phyloP scores from a whole-genome alignment of 495 filamentous ascomycete genomes.

The Tuber indicum region DNA sequence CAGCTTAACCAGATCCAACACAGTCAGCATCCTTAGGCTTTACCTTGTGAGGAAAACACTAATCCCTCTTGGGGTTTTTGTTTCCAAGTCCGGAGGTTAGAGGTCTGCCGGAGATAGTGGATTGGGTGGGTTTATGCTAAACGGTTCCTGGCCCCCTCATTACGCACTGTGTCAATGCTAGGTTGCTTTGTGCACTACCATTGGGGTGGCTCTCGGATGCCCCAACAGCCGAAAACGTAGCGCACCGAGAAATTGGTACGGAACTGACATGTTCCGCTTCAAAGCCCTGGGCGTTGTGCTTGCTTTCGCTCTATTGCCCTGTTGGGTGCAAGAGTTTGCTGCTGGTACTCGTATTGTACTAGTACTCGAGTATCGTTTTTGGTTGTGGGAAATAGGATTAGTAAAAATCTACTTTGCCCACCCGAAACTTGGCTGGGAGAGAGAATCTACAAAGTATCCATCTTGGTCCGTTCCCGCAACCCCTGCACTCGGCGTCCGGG shows the following conservation, averaged over 20 bases:
- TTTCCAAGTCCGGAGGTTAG: too few relatives aligned
- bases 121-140: not conserved
- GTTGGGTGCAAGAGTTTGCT: not conserved
- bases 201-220: not conserved
- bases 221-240: not conserved
- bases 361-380: not conserved
- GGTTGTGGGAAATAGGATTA: not conserved
- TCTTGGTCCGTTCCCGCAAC: not conserved
- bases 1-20: too few relatives aligned
- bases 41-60: too few relatives aligned
- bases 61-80: too few relatives aligned
- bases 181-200: not conserved
- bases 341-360: not conserved
- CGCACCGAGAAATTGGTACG: not conserved
- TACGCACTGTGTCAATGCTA: not conserved
- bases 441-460: not conserved
- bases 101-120: not conserved
- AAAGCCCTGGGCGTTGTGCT: not conserved
- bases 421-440: not conserved
- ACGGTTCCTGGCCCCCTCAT: not conserved
- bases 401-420: not conserved
- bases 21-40: too few relatives aligned
- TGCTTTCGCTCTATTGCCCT: not conserved
- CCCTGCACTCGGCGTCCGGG: not conserved
- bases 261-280: not conserved